These are phyloP conservation scores for Russula foetens DNA, from an alignment of 768 basidiomycete genomes.

Conservation along the genomic window DNA sequence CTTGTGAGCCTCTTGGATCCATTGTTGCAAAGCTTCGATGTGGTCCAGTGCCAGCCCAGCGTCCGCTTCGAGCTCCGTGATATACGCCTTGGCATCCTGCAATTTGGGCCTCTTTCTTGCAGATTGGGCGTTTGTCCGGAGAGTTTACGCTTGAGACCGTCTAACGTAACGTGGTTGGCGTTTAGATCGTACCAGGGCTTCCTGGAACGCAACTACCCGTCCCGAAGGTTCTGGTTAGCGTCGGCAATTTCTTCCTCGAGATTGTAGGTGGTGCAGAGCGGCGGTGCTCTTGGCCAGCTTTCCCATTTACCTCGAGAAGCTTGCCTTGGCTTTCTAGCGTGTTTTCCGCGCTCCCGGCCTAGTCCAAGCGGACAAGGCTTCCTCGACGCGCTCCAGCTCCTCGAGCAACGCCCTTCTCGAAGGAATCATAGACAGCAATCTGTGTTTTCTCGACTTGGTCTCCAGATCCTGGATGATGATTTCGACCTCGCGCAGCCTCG, in stretches of 20 bases:
- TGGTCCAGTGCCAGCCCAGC: slow-evolving; percentile 42
- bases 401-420: slow-evolving; percentile 33
- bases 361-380: slow-evolving; percentile 47
- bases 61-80: slow-evolving; percentile 55
- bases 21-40: slow-evolving; percentile 48
- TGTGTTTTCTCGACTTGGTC: slow-evolving; percentile 46
- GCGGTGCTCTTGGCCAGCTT: slow-evolving; percentile 44
- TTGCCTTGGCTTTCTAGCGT: slow-evolving; percentile 56
- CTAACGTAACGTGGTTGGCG: slow-evolving; percentile 25
- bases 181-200: slow-evolving; percentile 35
- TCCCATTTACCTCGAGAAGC: slow-evolving; percentile 56
- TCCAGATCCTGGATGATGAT: slow-evolving; percentile 62
- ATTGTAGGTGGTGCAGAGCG: slow-evolving; percentile 54
- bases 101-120: slow-evolving; percentile 26
- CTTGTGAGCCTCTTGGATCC: slow-evolving; percentile 41
- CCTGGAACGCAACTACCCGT: slow-evolving; percentile 38
- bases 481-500: slow-evolving; percentile 51
- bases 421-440: slow-evolving; percentile 32
- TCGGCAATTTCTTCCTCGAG: slow-evolving; percentile 48
- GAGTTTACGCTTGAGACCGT: slow-evolving; percentile 20
- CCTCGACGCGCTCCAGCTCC: slow-evolving; percentile 43
- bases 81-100: slow-evolving; percentile 39
- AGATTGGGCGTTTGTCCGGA: slow-evolving; percentile 19
- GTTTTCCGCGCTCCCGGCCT: slow-evolving; percentile 58
- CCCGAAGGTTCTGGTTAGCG: slow-evolving; percentile 43